phyloP scores from a whole-genome alignment of 2,329 filamentous ascomycete species.

The Trichoderma breve region DNA sequence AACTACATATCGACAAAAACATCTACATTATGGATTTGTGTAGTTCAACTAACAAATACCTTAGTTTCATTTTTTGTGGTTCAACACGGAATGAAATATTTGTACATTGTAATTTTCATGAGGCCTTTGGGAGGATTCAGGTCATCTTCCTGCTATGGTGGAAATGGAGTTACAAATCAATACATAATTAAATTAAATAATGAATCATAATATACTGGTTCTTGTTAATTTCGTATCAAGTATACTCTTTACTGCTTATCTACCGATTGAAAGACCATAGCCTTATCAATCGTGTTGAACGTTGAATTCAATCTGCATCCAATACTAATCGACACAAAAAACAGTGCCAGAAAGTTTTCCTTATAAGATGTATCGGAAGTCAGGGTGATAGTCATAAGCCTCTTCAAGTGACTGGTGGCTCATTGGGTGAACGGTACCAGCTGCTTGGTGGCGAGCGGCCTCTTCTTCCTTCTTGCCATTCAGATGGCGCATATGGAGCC shows the following conservation, averaged over 20 bases:
- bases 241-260: neutral
- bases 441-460: neutral
- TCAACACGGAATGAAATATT: neutral
- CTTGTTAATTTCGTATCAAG: neutral
- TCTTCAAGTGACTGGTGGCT: neutral
- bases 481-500: neutral
- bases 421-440: neutral
- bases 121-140: too few relatives aligned
- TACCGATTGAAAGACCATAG: neutral
- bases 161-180: neutral
- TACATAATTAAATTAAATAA: neutral
- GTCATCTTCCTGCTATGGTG: too few relatives aligned
- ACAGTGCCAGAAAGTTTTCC: neutral
- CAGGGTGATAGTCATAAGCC: slow-evolving; percentile 1
- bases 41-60: neutral
- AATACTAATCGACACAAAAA: neutral
- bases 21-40: neutral
- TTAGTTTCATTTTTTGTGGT: neutral
- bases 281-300: neutral
- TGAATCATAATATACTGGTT: neutral
- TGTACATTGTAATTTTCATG: too few relatives aligned
- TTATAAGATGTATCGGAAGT: neutral
- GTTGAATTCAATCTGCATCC: neutral
- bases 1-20: neutral
- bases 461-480: neutral